phyloP scores from a whole-genome alignment of 1,284 basidiomycete species.

The Ceratorhiza oryzae-sativae region DNA sequence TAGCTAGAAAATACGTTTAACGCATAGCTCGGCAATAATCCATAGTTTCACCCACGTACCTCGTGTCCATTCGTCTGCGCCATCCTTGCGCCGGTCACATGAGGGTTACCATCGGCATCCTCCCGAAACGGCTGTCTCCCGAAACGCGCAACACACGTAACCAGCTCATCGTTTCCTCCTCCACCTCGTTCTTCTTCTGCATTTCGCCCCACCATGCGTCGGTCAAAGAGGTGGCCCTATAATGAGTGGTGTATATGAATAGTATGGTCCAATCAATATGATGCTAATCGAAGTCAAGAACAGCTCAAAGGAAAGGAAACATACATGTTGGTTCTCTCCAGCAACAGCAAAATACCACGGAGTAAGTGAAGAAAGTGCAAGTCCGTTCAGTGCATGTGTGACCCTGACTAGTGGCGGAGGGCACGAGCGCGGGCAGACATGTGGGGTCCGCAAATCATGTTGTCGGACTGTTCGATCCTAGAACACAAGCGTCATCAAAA shows the following conservation, averaged over 20 bases:
- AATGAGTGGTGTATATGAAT: neutral
- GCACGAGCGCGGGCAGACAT: slow-evolving; percentile 64
- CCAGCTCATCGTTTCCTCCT: slow-evolving; percentile 56
- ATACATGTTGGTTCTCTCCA: slow-evolving; percentile 71
- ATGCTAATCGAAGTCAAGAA: neutral
- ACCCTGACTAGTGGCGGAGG: slow-evolving; percentile 72
- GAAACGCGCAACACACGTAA: slow-evolving; percentile 86
- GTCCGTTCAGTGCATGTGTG: slow-evolving; percentile 65
- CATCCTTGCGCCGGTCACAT: slow-evolving; percentile 83
- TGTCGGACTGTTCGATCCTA: slow-evolving; percentile 80
- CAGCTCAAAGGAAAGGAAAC: slow-evolving; percentile 46
- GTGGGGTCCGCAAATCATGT: slow-evolving; percentile 80
- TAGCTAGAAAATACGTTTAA: slow-evolving; percentile 53
- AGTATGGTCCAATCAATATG: too few relatives aligned
- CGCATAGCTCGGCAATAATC: neutral
- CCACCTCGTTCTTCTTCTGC: slow-evolving; percentile 77
- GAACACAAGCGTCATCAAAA: slow-evolving; percentile 6
- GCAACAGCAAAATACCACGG: slow-evolving; percentile 79
- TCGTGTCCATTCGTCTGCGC: slow-evolving; percentile 79
- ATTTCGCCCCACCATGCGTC: slow-evolving; percentile 74
- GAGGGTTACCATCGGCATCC: slow-evolving; percentile 57
- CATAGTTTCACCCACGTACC: slow-evolving; percentile 56
- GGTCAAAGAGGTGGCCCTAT: slow-evolving; percentile 88
- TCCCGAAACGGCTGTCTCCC: slow-evolving; percentile 59
- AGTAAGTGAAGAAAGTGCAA: slow-evolving; percentile 71